A percentile compares a stretch with the other conserved stretches of the same genome.
Conservation (phyloP, 176 grass and related monocot species). For the Secale cereale region DNA sequence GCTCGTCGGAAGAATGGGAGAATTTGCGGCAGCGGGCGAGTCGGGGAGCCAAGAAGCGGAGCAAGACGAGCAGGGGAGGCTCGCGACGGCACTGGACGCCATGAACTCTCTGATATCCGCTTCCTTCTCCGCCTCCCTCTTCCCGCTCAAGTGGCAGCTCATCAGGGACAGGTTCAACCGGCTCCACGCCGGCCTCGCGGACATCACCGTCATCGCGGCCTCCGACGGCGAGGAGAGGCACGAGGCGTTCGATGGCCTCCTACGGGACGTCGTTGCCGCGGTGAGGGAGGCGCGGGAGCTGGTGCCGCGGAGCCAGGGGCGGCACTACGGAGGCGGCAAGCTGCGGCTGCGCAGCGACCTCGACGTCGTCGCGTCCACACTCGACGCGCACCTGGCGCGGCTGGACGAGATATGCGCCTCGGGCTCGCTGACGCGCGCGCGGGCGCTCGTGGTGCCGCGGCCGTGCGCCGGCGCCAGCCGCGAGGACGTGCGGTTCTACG, state of each 20-base stretch:
- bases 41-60: constrained; percentile 8
- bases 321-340: constrained; percentile 70
- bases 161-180: constrained; percentile 63
- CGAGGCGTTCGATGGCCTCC: constrained; percentile 28
- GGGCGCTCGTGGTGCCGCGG: constrained; percentile 59
- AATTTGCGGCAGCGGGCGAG: background rate
- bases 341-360: constrained; percentile 86
- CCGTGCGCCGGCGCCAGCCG: constrained; percentile 45
- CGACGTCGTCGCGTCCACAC: constrained; percentile 44
- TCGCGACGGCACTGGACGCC: constrained; percentile 27
- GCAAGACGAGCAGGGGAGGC: constrained; percentile 26
- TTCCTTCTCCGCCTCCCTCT: constrained; percentile 51
- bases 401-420: constrained; percentile 58
- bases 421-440: constrained; percentile 39
- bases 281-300: constrained; percentile 24
- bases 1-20: constrained; percentile 30
- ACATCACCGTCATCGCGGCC: constrained; percentile 18
- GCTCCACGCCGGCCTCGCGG: constrained; percentile 50
- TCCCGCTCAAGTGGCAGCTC: constrained; percentile 81
- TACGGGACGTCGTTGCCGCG: constrained; percentile 33
- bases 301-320: constrained; percentile 51
- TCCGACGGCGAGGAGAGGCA: background rate
- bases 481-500: constrained; percentile 85
- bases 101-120: constrained; percentile 34
- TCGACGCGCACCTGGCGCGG: constrained; percentile 44